Evolutionary conservation across 352 stramenopile genomes (phyloP).

Genomic region (Plasmopara halstedii): DNA sequence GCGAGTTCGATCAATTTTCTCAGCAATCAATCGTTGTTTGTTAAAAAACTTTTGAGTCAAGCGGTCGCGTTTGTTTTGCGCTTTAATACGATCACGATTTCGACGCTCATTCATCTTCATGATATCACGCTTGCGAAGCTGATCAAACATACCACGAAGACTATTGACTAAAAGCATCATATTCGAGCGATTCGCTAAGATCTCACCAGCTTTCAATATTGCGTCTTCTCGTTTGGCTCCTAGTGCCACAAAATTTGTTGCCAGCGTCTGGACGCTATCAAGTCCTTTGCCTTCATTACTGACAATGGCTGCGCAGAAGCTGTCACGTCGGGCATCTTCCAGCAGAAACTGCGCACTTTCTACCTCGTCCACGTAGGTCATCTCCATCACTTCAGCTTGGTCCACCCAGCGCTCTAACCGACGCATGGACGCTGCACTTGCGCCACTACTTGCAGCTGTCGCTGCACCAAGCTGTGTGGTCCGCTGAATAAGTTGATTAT

Average conservation of each 20-base stretch:
- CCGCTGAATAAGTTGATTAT: conserved; percentile 20
- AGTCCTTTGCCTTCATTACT: conserved; percentile 47
- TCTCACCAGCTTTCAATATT: conserved; percentile 70
- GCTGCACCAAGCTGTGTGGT: conserved; percentile 16
- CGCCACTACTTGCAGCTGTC: conserved; percentile 11
- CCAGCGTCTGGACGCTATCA: conserved; percentile 56
- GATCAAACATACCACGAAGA: conserved; percentile 60
- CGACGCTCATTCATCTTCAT: conserved; percentile 73
- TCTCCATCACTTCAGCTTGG: conserved; percentile 52
- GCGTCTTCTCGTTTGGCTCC: conserved; percentile 54
- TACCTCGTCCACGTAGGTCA: conserved; percentile 68
- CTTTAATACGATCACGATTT: conserved; percentile 46
- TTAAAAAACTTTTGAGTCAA: conserved; percentile 56
- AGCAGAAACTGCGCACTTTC: conserved; percentile 62
- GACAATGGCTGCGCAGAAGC: conserved; percentile 51
- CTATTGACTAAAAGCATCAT: conserved; percentile 65
- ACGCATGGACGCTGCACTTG: conserved; percentile 30
- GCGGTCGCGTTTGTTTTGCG: conserved; percentile 50
- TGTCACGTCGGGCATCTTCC: conserved; percentile 52
- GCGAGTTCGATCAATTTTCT: conserved; percentile 56
- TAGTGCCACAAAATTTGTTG: conserved; percentile 54
- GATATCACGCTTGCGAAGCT: conserved; percentile 61
- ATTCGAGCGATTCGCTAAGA: conserved; percentile 72
- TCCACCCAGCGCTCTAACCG: conserved; percentile 57
- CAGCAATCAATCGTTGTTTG: conserved; percentile 52